Percentiles rank a stretch among this genome's conserved stretches.
These are phyloP conservation scores for Penicillium atrosanguineum DNA, from an alignment of 495 filamentous ascomycete genomes.

Conservation along the genomic window DNA sequence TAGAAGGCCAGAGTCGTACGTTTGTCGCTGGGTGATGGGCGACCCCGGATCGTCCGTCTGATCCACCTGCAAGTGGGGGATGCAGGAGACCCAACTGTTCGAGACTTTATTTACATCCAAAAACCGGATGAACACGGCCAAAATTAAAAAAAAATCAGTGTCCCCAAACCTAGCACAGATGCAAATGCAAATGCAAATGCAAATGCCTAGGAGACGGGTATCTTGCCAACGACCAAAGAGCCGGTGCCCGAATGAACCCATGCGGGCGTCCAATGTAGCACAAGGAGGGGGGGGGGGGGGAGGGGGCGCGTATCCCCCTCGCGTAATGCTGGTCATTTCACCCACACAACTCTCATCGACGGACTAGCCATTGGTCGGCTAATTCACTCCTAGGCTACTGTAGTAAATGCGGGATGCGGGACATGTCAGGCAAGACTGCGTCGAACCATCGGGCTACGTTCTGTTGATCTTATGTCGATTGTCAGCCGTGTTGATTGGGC, in stretches of 20 bases:
- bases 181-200: background rate
- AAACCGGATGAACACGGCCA: background rate
- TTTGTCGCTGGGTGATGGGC: slow-evolving; percentile 6
- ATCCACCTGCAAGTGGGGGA: slow-evolving; percentile 16
- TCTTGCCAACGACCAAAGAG: background rate
- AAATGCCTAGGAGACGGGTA: slow-evolving; percentile 9
- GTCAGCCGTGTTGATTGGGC: slow-evolving; percentile 80
- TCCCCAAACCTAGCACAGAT: background rate
- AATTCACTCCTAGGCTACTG: slow-evolving; percentile 60
- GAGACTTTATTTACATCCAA: slow-evolving; percentile 2
- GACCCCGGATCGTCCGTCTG: slow-evolving; percentile 26
- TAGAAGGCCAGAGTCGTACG: background rate
- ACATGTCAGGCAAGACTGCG: slow-evolving; percentile 61
- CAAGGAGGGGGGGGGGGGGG: slow-evolving; percentile 1
- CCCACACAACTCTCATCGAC: background rate
- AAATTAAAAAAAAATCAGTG: background rate
- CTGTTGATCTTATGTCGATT: slow-evolving; percentile 67
- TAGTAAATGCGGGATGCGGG: slow-evolving; percentile 73
- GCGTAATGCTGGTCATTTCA: slow-evolving; percentile 13
- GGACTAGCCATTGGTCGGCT: slow-evolving; percentile 21
- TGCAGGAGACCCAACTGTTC: slow-evolving; percentile 5
- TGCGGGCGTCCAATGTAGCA: slow-evolving; percentile 17
- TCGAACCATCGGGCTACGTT: slow-evolving; percentile 67
- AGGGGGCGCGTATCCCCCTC: slow-evolving; percentile 2
- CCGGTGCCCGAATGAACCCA: slow-evolving; percentile 17